Percentiles rank a stretch among this genome's conserved stretches.
These are phyloP conservation scores for Lablab purpureus DNA, from an alignment of 306 rosid species.

Conservation along the genomic window DNA sequence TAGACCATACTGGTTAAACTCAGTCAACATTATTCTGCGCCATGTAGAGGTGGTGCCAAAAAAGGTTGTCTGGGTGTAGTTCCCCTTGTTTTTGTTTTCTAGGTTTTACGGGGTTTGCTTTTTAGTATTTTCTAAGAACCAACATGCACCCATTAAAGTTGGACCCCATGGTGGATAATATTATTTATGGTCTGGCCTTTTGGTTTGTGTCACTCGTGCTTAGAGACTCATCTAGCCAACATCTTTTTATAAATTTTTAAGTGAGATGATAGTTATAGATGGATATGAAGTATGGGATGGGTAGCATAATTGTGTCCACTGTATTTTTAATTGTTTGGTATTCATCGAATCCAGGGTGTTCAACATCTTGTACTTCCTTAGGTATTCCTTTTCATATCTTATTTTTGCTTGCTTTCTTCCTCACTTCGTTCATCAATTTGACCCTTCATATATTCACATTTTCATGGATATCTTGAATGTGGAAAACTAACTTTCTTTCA, in stretches of 20 bases:
- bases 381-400: background rate
- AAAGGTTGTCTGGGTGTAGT: constrained; percentile 8
- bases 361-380: background rate
- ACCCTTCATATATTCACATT: background rate
- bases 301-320: background rate
- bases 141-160: constrained; percentile 18
- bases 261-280: constrained; percentile 11
- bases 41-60: background rate
- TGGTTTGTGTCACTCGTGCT: background rate
- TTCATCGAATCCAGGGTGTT: constrained; percentile 5
- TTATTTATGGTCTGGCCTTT: constrained; percentile 5
- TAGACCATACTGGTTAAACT: constrained; percentile 5
- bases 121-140: constrained; percentile 12
- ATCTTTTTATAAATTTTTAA: constrained; percentile 24
- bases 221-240: constrained; percentile 2
- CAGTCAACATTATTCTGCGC: constrained; percentile 17
- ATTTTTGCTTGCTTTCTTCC: constrained; percentile 10
- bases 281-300: constrained; percentile 23
- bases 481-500: background rate
- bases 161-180: background rate
- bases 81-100: constrained; percentile 20
- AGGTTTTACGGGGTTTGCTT: background rate
- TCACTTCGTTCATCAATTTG: background rate
- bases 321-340: background rate
- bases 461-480: constrained; percentile 7